phyloP scores from a whole-genome alignment of 2,329 filamentous ascomycete species.

The Fusarium duplospermum region DNA sequence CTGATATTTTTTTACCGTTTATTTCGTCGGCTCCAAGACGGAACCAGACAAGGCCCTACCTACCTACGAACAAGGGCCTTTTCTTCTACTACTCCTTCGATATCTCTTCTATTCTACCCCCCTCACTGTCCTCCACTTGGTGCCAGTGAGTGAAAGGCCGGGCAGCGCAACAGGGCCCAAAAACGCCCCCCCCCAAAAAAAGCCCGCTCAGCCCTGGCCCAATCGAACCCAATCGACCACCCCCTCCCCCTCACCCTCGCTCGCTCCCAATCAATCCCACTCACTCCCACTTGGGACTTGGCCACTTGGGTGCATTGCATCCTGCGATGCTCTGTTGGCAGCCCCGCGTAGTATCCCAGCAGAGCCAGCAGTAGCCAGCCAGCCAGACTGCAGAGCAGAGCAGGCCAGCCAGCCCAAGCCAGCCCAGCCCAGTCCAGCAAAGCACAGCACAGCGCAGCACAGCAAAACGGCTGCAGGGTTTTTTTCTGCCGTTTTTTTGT shows the following conservation, averaged over 20 bases:
- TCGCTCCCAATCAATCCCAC: constrained; percentile 23
- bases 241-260: constrained; percentile 12
- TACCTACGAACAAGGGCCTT: constrained; percentile 20
- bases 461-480: constrained; percentile 34
- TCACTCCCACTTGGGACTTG: constrained; percentile 33
- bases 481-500: constrained; percentile 42
- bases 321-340: constrained; percentile 49
- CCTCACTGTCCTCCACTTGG: constrained; percentile 8
- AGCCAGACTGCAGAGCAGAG: background rate
- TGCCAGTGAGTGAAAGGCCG: background rate
- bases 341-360: constrained; percentile 46
- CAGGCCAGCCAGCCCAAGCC: background rate
- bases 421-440: constrained; percentile 10
- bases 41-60: constrained; percentile 12
- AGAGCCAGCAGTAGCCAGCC: constrained; percentile 40
- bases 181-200: constrained; percentile 25
- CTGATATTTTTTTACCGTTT: constrained; percentile 4
- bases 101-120: constrained; percentile 29
- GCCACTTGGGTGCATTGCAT: constrained; percentile 48
- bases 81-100: constrained; percentile 2
- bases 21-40: constrained; percentile 13
- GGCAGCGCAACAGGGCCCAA: constrained; percentile 2
- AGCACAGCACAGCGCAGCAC: background rate
- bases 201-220: constrained; percentile 31
- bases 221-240: constrained; percentile 34